Base-by-base conservation (phyloP, 2,329 filamentous ascomycete species). In the Beauveria australis region DNA sequence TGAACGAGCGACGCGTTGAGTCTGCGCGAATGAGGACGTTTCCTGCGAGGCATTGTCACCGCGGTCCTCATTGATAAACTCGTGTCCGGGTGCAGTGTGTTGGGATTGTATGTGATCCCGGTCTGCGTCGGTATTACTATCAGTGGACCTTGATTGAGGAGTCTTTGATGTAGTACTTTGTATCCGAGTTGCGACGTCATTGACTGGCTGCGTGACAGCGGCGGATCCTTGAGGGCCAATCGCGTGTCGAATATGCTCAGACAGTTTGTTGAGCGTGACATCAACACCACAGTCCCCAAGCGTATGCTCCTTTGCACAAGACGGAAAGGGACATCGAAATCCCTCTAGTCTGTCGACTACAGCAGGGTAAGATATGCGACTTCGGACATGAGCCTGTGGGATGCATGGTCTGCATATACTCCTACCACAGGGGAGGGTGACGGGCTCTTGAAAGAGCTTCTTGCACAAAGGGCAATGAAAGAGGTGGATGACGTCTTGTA, bases 361-460 rank as follows among this genome's bases (percentile, higher is more conserved):
- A 18, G 84, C 85, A 1, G 91, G 91, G 71, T 93, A 96, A 2
- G 90, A 88, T 61, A 96, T 89, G 63, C 90, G 85, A 53, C 78
- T 77, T 49, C 91, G 83, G 18, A 79, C 72, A 67, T 87, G 82
- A 2, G 85, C 75, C 52, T 82, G 74, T 1, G 92, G 92, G 1
- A 96, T 74, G 72, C 92, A 97, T 54, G 73, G 72, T 67, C 82
- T 85, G 75, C 92, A 97, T 12, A 96, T 73, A 12, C 87, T 87
- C 68, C 88, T 84, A 30, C 92, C 91, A 71, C 92, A 97, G 5
- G 92, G 91, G 5, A 96, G 76, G 0, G 89, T 89, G 61, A 91
- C 80, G 5, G 92, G 89, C 9, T 84, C 79, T 51, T 75, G 78
- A 33, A 94, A 77, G 1, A 88, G 87, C 48, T 77, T 78, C 3